Evolutionary conservation across 805 yeast genomes (phyloP).

Genomic region (Lachancea thermotolerans): DNA sequence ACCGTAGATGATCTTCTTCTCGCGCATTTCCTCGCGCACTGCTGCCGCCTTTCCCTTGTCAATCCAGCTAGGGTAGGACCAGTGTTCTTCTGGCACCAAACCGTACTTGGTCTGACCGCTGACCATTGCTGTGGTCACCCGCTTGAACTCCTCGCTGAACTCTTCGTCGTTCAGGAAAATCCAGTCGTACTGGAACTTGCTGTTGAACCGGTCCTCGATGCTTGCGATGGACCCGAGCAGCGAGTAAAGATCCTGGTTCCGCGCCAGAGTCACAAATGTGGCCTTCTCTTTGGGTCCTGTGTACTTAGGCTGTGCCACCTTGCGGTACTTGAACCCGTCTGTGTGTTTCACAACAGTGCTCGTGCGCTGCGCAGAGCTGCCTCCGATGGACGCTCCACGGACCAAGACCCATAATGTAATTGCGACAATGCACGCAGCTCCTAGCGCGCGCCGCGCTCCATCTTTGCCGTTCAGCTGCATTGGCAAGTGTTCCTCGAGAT

Average conservation of each 20-base stretch:
- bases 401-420: constrained; percentile 4
- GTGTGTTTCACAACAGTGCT: neutral
- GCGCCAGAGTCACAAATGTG: constrained; percentile 50
- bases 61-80: constrained; percentile 81
- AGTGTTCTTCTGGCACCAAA: constrained; percentile 64
- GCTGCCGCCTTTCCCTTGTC: constrained; percentile 65
- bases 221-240: constrained; percentile 56
- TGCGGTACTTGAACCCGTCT: constrained; percentile 12
- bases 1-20: constrained; percentile 62
- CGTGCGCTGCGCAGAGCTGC: neutral
- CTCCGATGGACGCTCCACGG: constrained; percentile 4
- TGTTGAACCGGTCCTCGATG: constrained; percentile 77
- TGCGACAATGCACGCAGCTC: constrained; percentile 5
- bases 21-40: constrained; percentile 50
- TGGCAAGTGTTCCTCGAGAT: no score
- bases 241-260: constrained; percentile 57
- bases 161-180: constrained; percentile 80
- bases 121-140: constrained; percentile 43
- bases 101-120: constrained; percentile 71
- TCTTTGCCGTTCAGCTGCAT: constrained; percentile 4
- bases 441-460: constrained; percentile 1
- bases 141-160: constrained; percentile 65
- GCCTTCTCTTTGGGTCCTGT: constrained; percentile 22
- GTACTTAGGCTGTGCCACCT: constrained; percentile 13
- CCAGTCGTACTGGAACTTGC: constrained; percentile 79